phyloP scores from a whole-genome alignment of 257 asterid genomes.

The Petrea volubilis region DNA sequence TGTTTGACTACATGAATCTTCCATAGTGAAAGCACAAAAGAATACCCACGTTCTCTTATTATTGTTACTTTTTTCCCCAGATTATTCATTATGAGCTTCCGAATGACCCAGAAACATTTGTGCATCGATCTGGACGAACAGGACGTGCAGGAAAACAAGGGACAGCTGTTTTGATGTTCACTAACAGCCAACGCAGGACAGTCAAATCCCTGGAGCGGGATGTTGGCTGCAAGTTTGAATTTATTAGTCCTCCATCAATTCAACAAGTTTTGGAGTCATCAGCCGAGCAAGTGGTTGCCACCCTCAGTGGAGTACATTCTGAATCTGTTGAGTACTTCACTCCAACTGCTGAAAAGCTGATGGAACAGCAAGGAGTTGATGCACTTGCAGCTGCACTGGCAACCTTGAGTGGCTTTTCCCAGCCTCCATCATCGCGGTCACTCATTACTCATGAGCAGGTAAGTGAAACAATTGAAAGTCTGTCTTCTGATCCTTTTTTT shows the following conservation, averaged over 20 bases:
- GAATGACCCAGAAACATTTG: constrained; percentile 93
- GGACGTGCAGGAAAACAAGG: constrained; percentile 95
- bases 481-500: no score
- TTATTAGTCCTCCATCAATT: constrained; percentile 66
- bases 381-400: constrained; percentile 64
- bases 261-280: constrained; percentile 83
- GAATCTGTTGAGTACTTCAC: constrained; percentile 57
- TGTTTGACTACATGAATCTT: no score
- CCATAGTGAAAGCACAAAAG: no score
- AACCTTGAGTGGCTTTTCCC: constrained; percentile 56
- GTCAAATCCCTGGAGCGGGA: constrained; percentile 79
- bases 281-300: constrained; percentile 55
- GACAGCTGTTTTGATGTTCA: constrained; percentile 71
- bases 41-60: no score
- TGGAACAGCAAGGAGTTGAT: constrained; percentile 48
- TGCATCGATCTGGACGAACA: constrained; percentile 97
- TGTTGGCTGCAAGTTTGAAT: constrained; percentile 76
- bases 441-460: constrained; percentile 64
- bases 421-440: constrained; percentile 64
- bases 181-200: constrained; percentile 72
- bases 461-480: constrained; percentile 22
- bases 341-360: constrained; percentile 54
- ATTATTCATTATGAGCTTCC: constrained; percentile 95
- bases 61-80: constrained; percentile 47
- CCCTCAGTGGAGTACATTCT: constrained; percentile 57